Conservation (phyloP, 345 rosid species). For the Gossypium herbaceum region DNA sequence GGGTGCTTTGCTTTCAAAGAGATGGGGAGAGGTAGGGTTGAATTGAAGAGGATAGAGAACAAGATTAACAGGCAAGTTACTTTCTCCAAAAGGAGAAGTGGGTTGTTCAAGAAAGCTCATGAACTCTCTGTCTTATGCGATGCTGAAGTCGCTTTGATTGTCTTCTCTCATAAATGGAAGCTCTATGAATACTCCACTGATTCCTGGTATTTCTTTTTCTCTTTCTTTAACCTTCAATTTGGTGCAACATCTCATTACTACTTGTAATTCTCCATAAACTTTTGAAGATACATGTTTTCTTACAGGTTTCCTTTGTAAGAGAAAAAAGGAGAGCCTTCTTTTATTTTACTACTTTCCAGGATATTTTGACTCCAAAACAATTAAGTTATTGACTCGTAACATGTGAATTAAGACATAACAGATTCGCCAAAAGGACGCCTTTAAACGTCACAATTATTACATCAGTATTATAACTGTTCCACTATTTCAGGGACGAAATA, state of each 20-base stretch:
- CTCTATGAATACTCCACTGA: slow-evolving; percentile 70
- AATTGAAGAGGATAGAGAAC: slow-evolving; percentile 78
- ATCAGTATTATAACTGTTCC: background rate
- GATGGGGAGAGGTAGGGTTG: slow-evolving; percentile 91
- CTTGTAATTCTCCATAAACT: background rate
- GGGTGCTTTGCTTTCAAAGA: background rate
- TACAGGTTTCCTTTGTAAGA: background rate
- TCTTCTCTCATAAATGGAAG: slow-evolving; percentile 76
- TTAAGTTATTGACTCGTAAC: no score
- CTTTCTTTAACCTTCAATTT: background rate
- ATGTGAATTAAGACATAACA: background rate
- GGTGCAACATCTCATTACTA: background rate
- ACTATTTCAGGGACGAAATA: background rate
- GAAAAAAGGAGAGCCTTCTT: background rate
- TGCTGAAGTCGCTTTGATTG: slow-evolving; percentile 70
- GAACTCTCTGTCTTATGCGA: slow-evolving; percentile 76
- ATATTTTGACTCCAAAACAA: background rate
- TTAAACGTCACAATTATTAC: background rate
- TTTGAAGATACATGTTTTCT: background rate
- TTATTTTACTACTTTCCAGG: background rate
- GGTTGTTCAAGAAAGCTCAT: slow-evolving; percentile 76
- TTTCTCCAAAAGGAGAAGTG: slow-evolving; percentile 69
- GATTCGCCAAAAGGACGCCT: background rate
- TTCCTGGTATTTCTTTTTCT: slow-evolving; percentile 36
- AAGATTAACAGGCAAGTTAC: slow-evolving; percentile 76